A percentile compares a stretch with the other conserved stretches of the same genome.
Conservation (phyloP, 441 rosid species). For the Euphorbia celastroides region DNA sequence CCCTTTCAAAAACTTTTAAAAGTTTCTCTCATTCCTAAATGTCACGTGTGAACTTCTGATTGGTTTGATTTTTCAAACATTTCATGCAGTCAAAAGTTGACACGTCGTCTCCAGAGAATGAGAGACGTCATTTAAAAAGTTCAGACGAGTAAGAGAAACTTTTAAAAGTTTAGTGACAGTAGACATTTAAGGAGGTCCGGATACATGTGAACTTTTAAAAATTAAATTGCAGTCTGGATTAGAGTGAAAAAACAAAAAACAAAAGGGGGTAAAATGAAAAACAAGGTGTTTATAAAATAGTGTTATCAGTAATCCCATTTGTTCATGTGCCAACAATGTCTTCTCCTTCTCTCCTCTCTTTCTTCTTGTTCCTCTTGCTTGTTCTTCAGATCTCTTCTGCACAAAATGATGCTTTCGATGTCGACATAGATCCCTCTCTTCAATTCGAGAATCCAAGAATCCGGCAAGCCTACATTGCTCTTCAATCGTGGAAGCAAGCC, state of each 20-base stretch:
- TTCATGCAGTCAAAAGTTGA: too few relatives aligned
- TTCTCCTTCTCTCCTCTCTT: slow-evolving; percentile 15
- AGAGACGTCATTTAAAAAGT: too few relatives aligned
- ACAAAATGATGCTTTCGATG: slow-evolving; percentile 19
- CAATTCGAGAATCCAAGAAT: slow-evolving; percentile 51
- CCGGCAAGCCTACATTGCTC: slow-evolving; percentile 58
- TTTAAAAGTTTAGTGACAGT: too few relatives aligned
- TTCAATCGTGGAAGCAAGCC: slow-evolving; percentile 74
- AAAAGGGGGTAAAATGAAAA: not conserved
- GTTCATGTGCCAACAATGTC: slow-evolving; percentile 21
- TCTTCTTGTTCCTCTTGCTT: slow-evolving; percentile 26
- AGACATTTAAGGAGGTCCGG: too few relatives aligned
- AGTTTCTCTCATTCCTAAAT: too few relatives aligned
- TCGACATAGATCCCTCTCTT: slow-evolving; percentile 40
- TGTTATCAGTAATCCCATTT: not conserved
- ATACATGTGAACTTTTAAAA: too few relatives aligned
- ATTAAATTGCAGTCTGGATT: not conserved
- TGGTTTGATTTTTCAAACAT: too few relatives aligned
- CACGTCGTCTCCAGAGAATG: too few relatives aligned
- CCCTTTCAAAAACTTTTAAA: too few relatives aligned
- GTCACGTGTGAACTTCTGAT: too few relatives aligned
- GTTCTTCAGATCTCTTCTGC: slow-evolving; percentile 27
- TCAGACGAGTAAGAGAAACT: too few relatives aligned
- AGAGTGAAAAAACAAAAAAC: not conserved
- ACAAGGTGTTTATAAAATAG: slow-evolving; percentile 27